phyloP scores from a whole-genome alignment of 345 rosid species.

The Eucalyptus erythrocorys region DNA sequence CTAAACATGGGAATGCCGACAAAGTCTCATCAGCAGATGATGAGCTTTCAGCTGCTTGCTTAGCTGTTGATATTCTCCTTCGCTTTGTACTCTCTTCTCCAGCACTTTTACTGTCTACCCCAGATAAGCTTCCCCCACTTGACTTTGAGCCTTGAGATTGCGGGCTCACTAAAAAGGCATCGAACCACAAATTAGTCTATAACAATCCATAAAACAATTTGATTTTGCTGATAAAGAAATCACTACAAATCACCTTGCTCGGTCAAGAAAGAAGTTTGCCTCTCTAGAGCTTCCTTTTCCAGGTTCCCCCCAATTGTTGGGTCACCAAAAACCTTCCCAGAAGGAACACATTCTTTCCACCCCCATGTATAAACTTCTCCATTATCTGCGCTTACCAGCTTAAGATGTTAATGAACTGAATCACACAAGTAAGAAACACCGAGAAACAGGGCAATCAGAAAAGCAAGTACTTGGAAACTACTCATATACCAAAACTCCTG shows the following conservation, averaged over 20 bases:
- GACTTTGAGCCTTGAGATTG: slow-evolving; percentile 45
- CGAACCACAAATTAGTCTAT: not conserved
- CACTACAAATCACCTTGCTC: slow-evolving; percentile 53
- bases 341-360: slow-evolving; percentile 96
- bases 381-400: slow-evolving; percentile 22
- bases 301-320: slow-evolving; percentile 9
- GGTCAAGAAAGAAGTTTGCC: slow-evolving; percentile 33
- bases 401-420: not conserved
- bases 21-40: slow-evolving; percentile 56
- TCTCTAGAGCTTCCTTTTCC: slow-evolving; percentile 47
- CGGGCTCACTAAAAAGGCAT: slow-evolving; percentile 36
- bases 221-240: not conserved
- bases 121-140: slow-evolving; percentile 29
- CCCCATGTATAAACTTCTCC: slow-evolving; percentile 97
- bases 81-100: slow-evolving; percentile 64
- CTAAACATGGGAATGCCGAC: slow-evolving; percentile 87
- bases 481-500: not conserved
- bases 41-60: slow-evolving; percentile 74
- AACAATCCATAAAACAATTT: not conserved
- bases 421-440: not conserved
- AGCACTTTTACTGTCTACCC: slow-evolving; percentile 24
- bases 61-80: slow-evolving; percentile 50
- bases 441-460: not conserved
- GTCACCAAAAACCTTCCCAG: slow-evolving; percentile 72
- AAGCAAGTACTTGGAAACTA: not conserved